Evolutionary conservation across 2,329 filamentous ascomycete genomes (phyloP).

Genomic region (Aureobasidium sp.): DNA sequence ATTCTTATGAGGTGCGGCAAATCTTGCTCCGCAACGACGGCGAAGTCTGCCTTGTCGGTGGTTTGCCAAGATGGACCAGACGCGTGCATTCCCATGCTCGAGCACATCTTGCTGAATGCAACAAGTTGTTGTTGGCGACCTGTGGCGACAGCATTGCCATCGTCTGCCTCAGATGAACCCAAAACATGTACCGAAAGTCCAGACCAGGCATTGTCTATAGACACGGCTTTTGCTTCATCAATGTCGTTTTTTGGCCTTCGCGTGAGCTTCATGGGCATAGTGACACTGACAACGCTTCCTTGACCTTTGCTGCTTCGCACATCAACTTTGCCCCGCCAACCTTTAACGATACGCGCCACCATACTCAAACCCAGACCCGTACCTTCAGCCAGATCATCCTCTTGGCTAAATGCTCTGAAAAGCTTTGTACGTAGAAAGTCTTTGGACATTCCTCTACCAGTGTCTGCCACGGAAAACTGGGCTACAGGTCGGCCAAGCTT

Average conservation of each 20-base stretch:
- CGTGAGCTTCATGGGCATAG: neutral
- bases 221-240: neutral
- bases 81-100: neutral
- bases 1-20: neutral
- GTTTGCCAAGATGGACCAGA: neutral
- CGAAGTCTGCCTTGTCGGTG: neutral
- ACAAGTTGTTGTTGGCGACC: neutral
- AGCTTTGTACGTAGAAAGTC: conserved; percentile 22
- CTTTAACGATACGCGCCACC: conserved; percentile 22
- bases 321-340: conserved; percentile 27
- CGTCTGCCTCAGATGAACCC: neutral
- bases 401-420: conserved; percentile 26
- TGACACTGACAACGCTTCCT: neutral
- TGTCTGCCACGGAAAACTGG: conserved; percentile 18
- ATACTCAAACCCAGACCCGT: conserved; percentile 28
- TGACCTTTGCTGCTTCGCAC: conserved; percentile 27
- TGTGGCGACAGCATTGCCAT: neutral
- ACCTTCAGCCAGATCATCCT: conserved; percentile 24
- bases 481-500: conserved; percentile 10
- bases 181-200: neutral
- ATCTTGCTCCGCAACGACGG: neutral
- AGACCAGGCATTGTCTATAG: neutral
- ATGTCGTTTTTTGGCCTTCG: neutral
- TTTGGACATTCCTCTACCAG: conserved; percentile 27
- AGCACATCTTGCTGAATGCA: neutral